Evolutionary conservation across 352 stramenopile genomes (phyloP).

Genomic region (Phytophthora tentaculata): DNA sequence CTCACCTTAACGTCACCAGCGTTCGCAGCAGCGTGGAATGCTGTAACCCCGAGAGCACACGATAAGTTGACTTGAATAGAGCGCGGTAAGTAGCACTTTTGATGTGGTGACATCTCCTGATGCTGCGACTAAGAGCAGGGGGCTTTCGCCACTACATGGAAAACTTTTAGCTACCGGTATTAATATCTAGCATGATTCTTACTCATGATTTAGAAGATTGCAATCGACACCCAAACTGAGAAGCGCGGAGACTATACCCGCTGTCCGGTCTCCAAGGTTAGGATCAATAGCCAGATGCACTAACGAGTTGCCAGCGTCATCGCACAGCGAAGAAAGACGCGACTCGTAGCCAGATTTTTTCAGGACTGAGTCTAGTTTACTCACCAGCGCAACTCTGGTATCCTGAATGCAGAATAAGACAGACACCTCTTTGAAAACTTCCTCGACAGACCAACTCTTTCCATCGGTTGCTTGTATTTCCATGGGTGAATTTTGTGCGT

Average conservation of each 20-base stretch:
- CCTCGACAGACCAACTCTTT: background rate
- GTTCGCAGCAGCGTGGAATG: conserved; percentile 66
- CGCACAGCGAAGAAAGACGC: conserved; percentile 7
- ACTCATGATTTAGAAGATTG: conserved; percentile 67
- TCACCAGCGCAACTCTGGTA: background rate
- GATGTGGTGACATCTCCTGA: conserved; percentile 46
- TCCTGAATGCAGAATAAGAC: background rate
- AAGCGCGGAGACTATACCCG: conserved; percentile 32
- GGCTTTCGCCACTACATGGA: conserved; percentile 48
- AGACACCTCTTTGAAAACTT: conserved; percentile 14
- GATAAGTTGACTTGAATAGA: conserved; percentile 50
- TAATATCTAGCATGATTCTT: conserved; percentile 3
- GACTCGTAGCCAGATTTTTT: background rate
- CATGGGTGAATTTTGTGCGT: conserved; percentile 27
- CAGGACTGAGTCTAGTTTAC: conserved; percentile 7
- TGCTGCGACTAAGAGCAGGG: conserved; percentile 60
- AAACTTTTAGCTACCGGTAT: background rate
- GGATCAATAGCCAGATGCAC: conserved; percentile 54
- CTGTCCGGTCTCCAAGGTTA: conserved; percentile 26
- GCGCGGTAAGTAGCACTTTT: conserved; percentile 10
- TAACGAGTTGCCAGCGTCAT: conserved; percentile 61
- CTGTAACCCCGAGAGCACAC: conserved; percentile 54
- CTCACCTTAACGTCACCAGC: conserved; percentile 53
- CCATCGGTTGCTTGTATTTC: background rate
- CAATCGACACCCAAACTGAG: conserved; percentile 47